Evolutionary conservation across 1,284 basidiomycete species (phyloP).

Genomic region (Ceratobasidium sp.): DNA sequence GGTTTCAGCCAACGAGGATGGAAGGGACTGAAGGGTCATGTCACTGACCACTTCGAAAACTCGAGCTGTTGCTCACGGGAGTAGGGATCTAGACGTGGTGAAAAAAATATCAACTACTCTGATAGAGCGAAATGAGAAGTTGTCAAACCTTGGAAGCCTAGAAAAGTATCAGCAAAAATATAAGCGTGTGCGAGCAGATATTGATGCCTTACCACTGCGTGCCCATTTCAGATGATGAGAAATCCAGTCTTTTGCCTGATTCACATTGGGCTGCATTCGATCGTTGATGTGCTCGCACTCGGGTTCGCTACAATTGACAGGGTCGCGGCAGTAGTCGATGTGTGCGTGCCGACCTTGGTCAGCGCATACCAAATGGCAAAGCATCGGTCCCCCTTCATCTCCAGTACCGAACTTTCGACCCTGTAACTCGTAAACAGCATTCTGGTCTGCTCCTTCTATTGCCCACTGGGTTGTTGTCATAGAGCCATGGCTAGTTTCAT

Average conservation of each 20-base stretch:
- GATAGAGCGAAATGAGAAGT: background rate
- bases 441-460: constrained; percentile 61
- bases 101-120: background rate
- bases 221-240: constrained; percentile 68
- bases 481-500: constrained; percentile 71
- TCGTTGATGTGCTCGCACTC: constrained; percentile 61
- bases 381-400: constrained; percentile 71
- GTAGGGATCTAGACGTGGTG: constrained; percentile 61
- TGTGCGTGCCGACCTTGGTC: constrained; percentile 66
- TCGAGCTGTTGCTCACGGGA: constrained; percentile 63
- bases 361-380: constrained; percentile 68
- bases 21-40: no score
- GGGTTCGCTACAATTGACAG: constrained; percentile 55
- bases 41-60: constrained; percentile 65
- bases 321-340: constrained; percentile 64
- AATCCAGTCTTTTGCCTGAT: constrained; percentile 63
- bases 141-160: constrained; percentile 18
- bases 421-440: constrained; percentile 62
- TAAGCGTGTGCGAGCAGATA: no score
- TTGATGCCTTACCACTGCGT: constrained; percentile 49
- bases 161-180: background rate
- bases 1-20: no score
- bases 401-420: constrained; percentile 65
- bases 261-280: constrained; percentile 60
- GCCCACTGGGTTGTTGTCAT: constrained; percentile 69